Conservation (phyloP, 345 rosid species). For the Eucalyptus pauciflora region DNA sequence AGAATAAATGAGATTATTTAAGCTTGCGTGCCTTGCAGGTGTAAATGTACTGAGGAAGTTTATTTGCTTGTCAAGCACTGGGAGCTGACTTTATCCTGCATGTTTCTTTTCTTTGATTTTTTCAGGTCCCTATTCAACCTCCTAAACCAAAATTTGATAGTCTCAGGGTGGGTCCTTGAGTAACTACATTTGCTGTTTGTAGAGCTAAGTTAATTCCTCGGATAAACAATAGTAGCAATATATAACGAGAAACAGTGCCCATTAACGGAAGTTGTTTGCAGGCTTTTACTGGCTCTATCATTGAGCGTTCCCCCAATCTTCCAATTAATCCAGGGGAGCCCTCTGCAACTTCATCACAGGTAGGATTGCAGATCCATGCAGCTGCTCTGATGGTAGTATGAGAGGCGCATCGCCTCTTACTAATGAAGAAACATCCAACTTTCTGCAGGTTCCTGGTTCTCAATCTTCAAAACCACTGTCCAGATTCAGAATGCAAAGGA, state of each 20-base stretch:
- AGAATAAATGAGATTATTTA: background rate
- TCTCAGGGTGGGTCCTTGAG: conserved; percentile 21
- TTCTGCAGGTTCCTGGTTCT: conserved; percentile 27
- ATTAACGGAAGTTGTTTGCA: background rate
- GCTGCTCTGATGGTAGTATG: background rate
- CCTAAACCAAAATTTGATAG: conserved; percentile 23
- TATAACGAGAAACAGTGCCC: background rate
- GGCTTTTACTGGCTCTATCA: conserved; percentile 72
- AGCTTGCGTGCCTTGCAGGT: background rate
- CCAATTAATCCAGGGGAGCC: conserved; percentile 7
- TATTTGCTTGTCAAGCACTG: background rate
- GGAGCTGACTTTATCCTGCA: background rate
- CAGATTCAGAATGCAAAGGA: conserved; percentile 72
- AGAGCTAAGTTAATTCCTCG: background rate
- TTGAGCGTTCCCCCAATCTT: conserved; percentile 39
- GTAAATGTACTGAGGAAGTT: background rate
- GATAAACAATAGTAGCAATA: background rate
- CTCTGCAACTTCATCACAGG: conserved; percentile 30
- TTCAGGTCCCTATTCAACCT: conserved; percentile 27
- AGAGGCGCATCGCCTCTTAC: background rate
- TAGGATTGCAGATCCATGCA: background rate
- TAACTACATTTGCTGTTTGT: background rate
- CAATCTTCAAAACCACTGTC: conserved; percentile 70
- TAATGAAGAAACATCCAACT: background rate
- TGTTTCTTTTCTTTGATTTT: background rate